These are phyloP conservation scores for Pseudozyma thailandica DNA, from an alignment of 1,284 basidiomycete genomes.

Conservation along the genomic window DNA sequence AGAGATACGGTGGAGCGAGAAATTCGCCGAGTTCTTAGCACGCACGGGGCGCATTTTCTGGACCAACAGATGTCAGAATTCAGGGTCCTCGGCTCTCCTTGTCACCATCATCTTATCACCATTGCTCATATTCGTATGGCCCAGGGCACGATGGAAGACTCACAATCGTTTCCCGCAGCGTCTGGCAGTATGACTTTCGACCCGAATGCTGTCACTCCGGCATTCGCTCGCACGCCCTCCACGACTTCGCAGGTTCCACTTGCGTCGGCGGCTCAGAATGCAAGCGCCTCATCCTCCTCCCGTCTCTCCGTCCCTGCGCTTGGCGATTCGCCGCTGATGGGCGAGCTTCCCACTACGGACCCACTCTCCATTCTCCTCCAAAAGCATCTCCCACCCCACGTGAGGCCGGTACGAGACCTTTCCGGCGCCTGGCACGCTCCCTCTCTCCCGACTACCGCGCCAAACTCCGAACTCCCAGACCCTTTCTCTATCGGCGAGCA, in stretches of 20 bases:
- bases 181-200: slow-evolving; percentile 6
- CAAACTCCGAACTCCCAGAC: slow-evolving; percentile 7
- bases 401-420: slow-evolving; percentile 39
- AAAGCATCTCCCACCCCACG: slow-evolving; percentile 44
- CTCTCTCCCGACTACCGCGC: not conserved
- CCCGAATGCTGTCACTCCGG: slow-evolving; percentile 16
- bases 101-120: not conserved
- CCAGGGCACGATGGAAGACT: not conserved
- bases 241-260: not conserved
- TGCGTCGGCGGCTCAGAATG: no score
- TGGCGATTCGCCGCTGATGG: slow-evolving; percentile 18
- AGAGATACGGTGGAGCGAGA: not conserved
- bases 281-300: not conserved
- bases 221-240: slow-evolving; percentile 10
- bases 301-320: slow-evolving; percentile 5
- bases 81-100: not conserved
- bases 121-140: not conserved
- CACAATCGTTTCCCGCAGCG: not conserved
- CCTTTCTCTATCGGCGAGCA: slow-evolving; percentile 10
- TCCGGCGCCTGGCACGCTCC: slow-evolving; percentile 24
- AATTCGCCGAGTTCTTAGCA: not conserved
- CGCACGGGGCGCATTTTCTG: slow-evolving; percentile 12
- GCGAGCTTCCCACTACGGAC: slow-evolving; percentile 42
- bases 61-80: not conserved
- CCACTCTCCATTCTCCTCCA: slow-evolving; percentile 34